Conservation (phyloP, 345 rosid species). For the Punica granatum region DNA sequence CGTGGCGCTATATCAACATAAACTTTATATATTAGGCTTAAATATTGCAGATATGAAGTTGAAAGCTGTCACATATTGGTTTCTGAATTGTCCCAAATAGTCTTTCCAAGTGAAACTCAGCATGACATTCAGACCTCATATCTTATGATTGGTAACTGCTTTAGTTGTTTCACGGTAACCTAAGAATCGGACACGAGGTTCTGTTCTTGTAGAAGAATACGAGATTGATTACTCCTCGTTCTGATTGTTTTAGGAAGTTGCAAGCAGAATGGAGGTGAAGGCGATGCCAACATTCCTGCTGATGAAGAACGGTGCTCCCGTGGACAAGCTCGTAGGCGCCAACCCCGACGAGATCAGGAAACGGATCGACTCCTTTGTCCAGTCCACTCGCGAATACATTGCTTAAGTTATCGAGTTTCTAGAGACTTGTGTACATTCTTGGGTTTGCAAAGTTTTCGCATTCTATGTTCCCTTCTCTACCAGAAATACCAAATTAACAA, state of each 20-base stretch:
- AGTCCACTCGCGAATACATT: constrained; percentile 29
- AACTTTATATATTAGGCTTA: too few relatives aligned
- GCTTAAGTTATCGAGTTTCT: constrained; percentile 14
- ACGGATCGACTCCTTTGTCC: constrained; percentile 59
- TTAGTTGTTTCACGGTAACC: background rate
- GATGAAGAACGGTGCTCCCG: constrained; percentile 51
- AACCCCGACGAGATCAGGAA: constrained; percentile 86
- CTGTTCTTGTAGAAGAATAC: background rate
- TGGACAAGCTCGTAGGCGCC: constrained; percentile 81
- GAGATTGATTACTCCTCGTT: constrained; percentile 3
- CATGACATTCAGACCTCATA: too few relatives aligned
- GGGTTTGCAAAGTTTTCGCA: background rate
- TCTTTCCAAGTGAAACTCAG: too few relatives aligned
- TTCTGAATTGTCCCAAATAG: too few relatives aligned
- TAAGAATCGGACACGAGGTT: background rate
- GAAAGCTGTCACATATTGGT: too few relatives aligned
- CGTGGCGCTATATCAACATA: too few relatives aligned
- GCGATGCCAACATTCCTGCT: constrained; percentile 95
- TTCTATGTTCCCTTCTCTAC: background rate
- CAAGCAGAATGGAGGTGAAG: constrained; percentile 51
- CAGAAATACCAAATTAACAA: background rate
- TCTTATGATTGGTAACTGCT: background rate
- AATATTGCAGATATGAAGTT: too few relatives aligned
- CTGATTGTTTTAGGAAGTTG: constrained; percentile 54
- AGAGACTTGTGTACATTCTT: background rate